Evolutionary conservation across 441 rosid species (phyloP), one percentile per base, ranked within the genome.

Genomic region (Mallotus repandus): DNA sequence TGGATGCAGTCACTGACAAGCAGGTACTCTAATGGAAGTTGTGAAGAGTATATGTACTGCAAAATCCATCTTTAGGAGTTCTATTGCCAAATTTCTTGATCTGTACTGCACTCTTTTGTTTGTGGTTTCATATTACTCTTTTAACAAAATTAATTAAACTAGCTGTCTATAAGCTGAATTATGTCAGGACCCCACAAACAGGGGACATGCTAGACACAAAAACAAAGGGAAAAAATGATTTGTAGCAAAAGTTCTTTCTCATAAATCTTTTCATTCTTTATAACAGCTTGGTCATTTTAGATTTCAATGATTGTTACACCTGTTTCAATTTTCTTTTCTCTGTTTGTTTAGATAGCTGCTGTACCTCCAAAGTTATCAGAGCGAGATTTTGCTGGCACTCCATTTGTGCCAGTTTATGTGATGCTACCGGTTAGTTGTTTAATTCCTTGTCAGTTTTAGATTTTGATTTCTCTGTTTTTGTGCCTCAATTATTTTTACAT

Each of bases 341-440:
- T 50, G 59, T 66, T 83, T 73, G 59, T 84, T 68, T 81, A 93
- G 99, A 76, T 83, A 80, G 77, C 80, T 61, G 94, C 80, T 64
- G 71, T 85, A 60, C 83, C 89, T 76, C 72, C 85, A 55, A 91
- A 87, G 79, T 71, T 90, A 59, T 82, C 82, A 6, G 97, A 89
- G 82, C 91, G 88, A 71, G 97, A 93, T 82, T 91, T 93, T 84
- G 78, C 92, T 74, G 94, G 94, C 75, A 84, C 94, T 61, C 78
- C 91, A 61, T 90, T 85, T 80, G 85, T 96, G 77, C 96, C 98
- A 25, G 91, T 93, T 86, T 96, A 89, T 87, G 95, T 93, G 79
- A 93, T 91, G 97, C 86, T 96, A 74, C 97, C 99, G 9, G 99
- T 96, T 80, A 88, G 97, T 78, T 76, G 12, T 50, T 71, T 70